phyloP scores from a whole-genome alignment of 495 filamentous ascomycete species.

The Penicillium turbatum region DNA sequence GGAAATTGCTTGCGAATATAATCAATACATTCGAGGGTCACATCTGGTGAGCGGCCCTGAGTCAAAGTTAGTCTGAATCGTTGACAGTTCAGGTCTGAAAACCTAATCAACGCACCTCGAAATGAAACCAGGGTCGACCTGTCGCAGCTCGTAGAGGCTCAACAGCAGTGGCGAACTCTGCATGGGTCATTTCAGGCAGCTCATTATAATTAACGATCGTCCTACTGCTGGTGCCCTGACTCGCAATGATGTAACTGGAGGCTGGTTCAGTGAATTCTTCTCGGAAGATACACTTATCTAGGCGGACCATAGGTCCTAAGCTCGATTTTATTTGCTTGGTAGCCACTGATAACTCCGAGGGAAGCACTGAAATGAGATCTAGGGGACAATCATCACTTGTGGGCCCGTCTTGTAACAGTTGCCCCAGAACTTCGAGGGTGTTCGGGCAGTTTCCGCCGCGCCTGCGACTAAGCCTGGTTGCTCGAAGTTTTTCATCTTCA shows the following conservation, averaged over 20 bases:
- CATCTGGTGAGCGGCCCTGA: constrained; percentile 62
- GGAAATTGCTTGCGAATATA: constrained; percentile 50
- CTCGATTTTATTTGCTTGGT: constrained; percentile 36
- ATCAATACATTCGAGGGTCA: constrained; percentile 57
- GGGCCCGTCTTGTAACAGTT: constrained; percentile 40
- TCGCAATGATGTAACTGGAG: constrained; percentile 69
- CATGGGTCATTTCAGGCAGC: constrained; percentile 58
- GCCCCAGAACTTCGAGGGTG: constrained; percentile 62
- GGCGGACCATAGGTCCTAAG: constrained; percentile 42
- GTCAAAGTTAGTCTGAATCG: constrained; percentile 7
- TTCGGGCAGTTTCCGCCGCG: constrained; percentile 72
- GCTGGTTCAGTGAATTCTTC: constrained; percentile 52
- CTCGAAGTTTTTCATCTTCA: constrained; percentile 70
- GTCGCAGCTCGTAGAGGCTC: constrained; percentile 23
- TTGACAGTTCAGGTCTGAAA: background rate
- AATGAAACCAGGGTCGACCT: constrained; percentile 58
- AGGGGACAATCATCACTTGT: constrained; percentile 18
- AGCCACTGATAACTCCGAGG: constrained; percentile 35
- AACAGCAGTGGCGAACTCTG: constrained; percentile 49
- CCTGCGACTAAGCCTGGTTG: constrained; percentile 52
- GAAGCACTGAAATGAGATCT: constrained; percentile 42
- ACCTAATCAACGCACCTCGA: constrained; percentile 52
- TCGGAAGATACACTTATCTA: constrained; percentile 57
- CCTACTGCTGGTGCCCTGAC: constrained; percentile 52
- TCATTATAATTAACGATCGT: constrained; percentile 69